Base-by-base conservation (phyloP, 495 filamentous ascomycete genomes). In the Penicillium goetzii region DNA sequence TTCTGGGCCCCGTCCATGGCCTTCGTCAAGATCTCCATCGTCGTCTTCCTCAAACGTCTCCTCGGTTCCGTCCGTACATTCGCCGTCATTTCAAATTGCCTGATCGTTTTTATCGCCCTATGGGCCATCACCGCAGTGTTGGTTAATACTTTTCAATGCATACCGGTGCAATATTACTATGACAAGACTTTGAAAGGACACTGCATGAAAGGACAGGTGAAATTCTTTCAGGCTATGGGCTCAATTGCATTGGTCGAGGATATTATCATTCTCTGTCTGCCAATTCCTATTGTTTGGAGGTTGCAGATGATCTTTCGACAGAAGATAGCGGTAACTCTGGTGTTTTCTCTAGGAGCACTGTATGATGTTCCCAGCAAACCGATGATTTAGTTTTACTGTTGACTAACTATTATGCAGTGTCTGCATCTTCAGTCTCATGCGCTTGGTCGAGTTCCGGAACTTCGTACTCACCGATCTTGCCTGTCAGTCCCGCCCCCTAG, bases 1-100 rank as follows among this genome's bases (percentile, higher is more conserved):
- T 72, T 71, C 47, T 74, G 70, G 70, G 61, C 65, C 0, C 26
- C 59, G 0, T 59, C 71, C 2, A 70, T 75, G 53, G 64, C 72
- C 30, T 65, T 76, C 34, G 68, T 74, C 54, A 80, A 80, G 59
- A 54, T 74, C 1, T 77, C 76, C 11, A 77, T 80, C 58, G 67
- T 79, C 4, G 30, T 78, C 14, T 69, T 77, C 49, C 71, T 75
- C 34, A 71, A 68, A 11, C 58, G 67, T 8, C 41, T 74, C 2
- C 59, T 77, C n/a, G 67, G 68, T 0, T 60, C 64, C 1, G 41
- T 75, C 3, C 40, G 50, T 28, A 32, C 43, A 2, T 65, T 71
- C n/a, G 47, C 36, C 17, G 43, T 41, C 15, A 32, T 54, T 23
- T 62, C 68, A 3, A 62, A 49, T 3, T 55, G 43, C 4, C 50